Percentiles rank a stretch among this genome's conserved stretches.
Conservation (phyloP, 2,329 filamentous ascomycete species). For the Ascochyta pisi region DNA sequence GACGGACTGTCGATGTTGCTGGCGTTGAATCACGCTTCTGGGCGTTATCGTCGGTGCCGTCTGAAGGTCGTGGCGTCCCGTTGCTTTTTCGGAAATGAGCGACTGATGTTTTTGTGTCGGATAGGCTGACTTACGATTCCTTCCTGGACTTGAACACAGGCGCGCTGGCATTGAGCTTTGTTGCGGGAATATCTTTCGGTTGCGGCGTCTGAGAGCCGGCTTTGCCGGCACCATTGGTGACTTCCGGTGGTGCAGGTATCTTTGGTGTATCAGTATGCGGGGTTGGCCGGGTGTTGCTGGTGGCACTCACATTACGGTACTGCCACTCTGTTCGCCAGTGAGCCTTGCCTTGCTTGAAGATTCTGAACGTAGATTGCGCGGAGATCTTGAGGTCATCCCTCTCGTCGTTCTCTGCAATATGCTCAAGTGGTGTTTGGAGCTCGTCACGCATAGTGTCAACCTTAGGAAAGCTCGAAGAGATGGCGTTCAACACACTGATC, state of each 20-base stretch:
- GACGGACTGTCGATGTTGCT: constrained; percentile 16
- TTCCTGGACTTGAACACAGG: constrained; percentile 67
- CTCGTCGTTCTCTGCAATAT: constrained; percentile 62
- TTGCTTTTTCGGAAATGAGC: constrained; percentile 36
- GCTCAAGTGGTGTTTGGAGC: constrained; percentile 70
- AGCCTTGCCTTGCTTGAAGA: constrained; percentile 70
- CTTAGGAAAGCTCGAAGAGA: constrained; percentile 83
- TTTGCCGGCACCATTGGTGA: constrained; percentile 41
- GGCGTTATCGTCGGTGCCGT: constrained; percentile 23
- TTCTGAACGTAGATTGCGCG: constrained; percentile 73
- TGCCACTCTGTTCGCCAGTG: constrained; percentile 78
- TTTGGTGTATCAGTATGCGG: constrained; percentile 22
- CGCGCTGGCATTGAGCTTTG: constrained; percentile 62
- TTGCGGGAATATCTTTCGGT: constrained; percentile 49
- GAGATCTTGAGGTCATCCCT: constrained; percentile 78
- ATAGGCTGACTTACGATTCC: constrained; percentile 35
- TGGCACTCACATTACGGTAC: constrained; percentile 68
- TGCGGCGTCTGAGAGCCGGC: constrained; percentile 49
- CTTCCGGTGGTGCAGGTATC: constrained; percentile 29
- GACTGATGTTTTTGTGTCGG: constrained; percentile 1
- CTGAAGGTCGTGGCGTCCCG: constrained; percentile 33
- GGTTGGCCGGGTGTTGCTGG: background rate
- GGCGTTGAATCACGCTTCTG: constrained; percentile 24
- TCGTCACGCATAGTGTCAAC: constrained; percentile 85
- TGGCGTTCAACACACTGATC: constrained; percentile 83